Percentiles rank a stretch among this genome's conserved stretches.
These are phyloP conservation scores for Eudorina sp. DNA, from an alignment of 139 green algal species.

Conservation along the genomic window DNA sequence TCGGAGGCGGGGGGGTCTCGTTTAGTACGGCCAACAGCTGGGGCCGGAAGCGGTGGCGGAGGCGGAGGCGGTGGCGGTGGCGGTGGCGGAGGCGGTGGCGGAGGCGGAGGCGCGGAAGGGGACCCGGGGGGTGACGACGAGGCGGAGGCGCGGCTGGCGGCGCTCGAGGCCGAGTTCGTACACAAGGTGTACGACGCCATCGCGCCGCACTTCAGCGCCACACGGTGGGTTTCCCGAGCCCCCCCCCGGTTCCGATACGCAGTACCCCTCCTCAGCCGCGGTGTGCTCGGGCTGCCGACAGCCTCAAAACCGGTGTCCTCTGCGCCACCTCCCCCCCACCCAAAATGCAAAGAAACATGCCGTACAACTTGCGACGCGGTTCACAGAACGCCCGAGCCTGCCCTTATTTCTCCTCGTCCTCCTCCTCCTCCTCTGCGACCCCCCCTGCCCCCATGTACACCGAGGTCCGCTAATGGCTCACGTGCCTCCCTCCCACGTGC, in stretches of 20 bases:
- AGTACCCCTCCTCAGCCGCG: too few relatives aligned
- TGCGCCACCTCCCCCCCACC: too few relatives aligned
- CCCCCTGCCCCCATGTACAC: neutral
- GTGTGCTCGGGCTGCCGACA: too few relatives aligned
- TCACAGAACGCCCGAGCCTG: too few relatives aligned
- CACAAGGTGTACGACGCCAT: conserved; percentile 96
- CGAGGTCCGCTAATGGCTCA: too few relatives aligned
- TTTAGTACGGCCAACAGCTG: neutral
- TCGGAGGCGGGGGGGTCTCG: too few relatives aligned
- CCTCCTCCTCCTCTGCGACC: neutral
- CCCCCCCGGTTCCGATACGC: neutral
- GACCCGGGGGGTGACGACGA: neutral
- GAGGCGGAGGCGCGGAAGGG: neutral
- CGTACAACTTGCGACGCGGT: too few relatives aligned
- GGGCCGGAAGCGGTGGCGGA: neutral
- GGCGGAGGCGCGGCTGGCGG: conserved; percentile 5
- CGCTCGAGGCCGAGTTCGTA: conserved; percentile 82
- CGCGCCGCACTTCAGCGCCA: conserved; percentile 95
- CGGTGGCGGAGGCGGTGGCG: neutral
- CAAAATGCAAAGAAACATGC: too few relatives aligned
- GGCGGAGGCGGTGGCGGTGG: neutral
- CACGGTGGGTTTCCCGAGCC: conserved; percentile 65
- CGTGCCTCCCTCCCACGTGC: neutral
- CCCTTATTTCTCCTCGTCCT: neutral
- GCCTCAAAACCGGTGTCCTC: too few relatives aligned